Conservation (phyloP, 306 rosid species). For the Gillenia trifoliata region DNA sequence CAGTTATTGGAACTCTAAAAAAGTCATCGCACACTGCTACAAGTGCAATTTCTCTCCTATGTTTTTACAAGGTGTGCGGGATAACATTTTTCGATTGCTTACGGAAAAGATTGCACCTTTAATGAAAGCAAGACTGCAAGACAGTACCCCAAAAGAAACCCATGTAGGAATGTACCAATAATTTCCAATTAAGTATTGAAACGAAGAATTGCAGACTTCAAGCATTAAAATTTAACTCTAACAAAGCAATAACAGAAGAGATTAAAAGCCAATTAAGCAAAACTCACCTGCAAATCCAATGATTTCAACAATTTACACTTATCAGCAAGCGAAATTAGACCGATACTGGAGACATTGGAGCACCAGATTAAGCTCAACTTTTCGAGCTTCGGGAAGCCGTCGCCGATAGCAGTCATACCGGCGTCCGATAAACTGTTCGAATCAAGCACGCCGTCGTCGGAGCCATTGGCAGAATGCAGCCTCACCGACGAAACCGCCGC, state of each 20-base stretch:
- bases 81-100: background rate
- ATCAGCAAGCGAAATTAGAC: conserved; percentile 52
- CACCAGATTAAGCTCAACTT: conserved; percentile 86
- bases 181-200: no score
- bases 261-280: background rate
- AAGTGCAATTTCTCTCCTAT: background rate
- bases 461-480: conserved; percentile 26
- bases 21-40: background rate
- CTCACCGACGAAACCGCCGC: conserved; percentile 28
- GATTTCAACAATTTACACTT: conserved; percentile 58
- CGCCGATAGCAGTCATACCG: conserved; percentile 62
- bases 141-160: background rate
- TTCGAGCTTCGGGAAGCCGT: conserved; percentile 76
- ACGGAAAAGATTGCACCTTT: background rate
- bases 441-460: conserved; percentile 42
- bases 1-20: background rate
- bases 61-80: background rate
- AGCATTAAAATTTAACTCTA: background rate
- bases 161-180: background rate
- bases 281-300: conserved; percentile 80
- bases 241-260: background rate
- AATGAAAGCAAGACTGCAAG: background rate
- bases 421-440: conserved; percentile 60
- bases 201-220: background rate
- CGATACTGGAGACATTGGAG: conserved; percentile 63